phyloP scores from a whole-genome alignment of 148 eudicot genomes.

The Chenopodium suecicum region DNA sequence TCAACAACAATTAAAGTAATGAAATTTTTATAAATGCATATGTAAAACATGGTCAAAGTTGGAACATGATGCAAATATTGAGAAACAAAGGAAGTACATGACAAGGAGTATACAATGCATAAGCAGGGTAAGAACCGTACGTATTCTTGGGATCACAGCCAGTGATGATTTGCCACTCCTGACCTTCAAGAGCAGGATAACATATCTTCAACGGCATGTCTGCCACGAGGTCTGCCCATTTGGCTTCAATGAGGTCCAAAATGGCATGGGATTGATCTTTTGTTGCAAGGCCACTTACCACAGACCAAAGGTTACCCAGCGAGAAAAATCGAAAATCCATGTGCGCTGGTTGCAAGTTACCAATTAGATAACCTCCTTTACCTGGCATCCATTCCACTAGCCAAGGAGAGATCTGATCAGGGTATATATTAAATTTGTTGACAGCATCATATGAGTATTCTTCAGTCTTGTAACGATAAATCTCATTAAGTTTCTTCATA shows the following conservation, averaged over 20 bases:
- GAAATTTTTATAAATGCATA: background rate
- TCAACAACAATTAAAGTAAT: too few species aligned
- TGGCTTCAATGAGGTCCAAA: constrained; percentile 59
- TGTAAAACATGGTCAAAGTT: background rate
- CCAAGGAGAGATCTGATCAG: constrained; percentile 68
- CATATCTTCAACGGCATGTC: constrained; percentile 68
- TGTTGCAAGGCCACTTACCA: constrained; percentile 54
- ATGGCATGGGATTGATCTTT: constrained; percentile 55
- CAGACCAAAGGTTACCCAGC: constrained; percentile 59
- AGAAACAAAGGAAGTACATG: too few species aligned
- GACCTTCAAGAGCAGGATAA: constrained; percentile 63
- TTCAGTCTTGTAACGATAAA: constrained; percentile 66
- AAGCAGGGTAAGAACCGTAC: background rate
- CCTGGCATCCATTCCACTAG: constrained; percentile 60
- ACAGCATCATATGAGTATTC: constrained; percentile 66
- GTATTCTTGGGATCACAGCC: constrained; percentile 54
- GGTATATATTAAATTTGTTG: constrained; percentile 66
- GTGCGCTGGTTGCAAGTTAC: constrained; percentile 62
- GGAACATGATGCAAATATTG: background rate
- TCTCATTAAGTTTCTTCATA: constrained; percentile 54
- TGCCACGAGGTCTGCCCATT: constrained; percentile 55
- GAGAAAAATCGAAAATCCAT: constrained; percentile 70
- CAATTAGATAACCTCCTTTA: constrained; percentile 60
- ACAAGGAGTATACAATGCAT: background rate
- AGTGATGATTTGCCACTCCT: constrained; percentile 62